Conservation (phyloP, 805 yeast species). For the Zygosaccharomyces bailii region DNA sequence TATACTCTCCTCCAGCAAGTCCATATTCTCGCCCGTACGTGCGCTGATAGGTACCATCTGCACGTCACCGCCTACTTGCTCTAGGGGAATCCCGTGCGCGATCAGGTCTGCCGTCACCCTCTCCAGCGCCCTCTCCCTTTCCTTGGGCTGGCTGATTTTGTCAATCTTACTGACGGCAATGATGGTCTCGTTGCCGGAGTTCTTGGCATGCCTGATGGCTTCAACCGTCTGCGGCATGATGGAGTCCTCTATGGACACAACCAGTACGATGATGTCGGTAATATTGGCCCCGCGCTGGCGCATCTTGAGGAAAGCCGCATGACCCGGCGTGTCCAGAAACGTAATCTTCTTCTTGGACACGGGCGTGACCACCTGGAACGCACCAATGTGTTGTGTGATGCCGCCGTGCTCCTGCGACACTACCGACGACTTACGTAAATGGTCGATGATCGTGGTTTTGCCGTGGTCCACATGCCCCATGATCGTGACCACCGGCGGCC, state of each 20-base stretch:
- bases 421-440: constrained; percentile 76
- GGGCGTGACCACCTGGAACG: constrained; percentile 84
- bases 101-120: constrained; percentile 77
- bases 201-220: constrained; percentile 88
- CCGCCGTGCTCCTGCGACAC: constrained; percentile 91
- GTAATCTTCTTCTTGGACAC: constrained; percentile 72
- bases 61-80: constrained; percentile 92
- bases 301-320: constrained; percentile 94
- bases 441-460: constrained; percentile 89
- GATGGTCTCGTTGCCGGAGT: constrained; percentile 48
- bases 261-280: constrained; percentile 88
- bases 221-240: constrained; percentile 97
- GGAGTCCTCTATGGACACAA: constrained; percentile 96
- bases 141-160: constrained; percentile 42
- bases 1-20: constrained; percentile 82
- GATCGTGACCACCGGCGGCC: constrained; percentile 94
- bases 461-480: constrained; percentile 99
- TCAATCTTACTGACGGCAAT: constrained; percentile 95
- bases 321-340: constrained; percentile 96
- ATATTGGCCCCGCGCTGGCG: constrained; percentile 93
- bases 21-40: constrained; percentile 85
- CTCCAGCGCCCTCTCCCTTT: constrained; percentile 60
- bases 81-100: constrained; percentile 74
- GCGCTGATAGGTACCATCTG: constrained; percentile 88
- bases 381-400: constrained; percentile 97